Conservation (phyloP, 495 filamentous ascomycete genomes). For the Penicillium chermesinum region DNA sequence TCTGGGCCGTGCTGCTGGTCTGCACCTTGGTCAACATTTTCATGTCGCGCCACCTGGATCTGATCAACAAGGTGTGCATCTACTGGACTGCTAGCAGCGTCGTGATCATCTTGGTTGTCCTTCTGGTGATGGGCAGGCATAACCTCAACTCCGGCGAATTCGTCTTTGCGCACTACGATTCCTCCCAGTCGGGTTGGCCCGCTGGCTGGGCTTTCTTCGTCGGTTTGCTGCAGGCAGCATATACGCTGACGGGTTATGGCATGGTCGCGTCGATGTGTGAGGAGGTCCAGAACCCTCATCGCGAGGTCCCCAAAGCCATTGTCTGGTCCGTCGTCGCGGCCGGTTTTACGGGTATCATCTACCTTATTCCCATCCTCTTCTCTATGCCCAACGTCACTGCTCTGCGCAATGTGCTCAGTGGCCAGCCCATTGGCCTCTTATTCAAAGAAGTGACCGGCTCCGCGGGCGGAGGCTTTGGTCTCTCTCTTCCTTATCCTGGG, state of each 20-base stretch:
- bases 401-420: slow-evolving; percentile 56
- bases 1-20: slow-evolving; percentile 58
- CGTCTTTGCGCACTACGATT: slow-evolving; percentile 60
- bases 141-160: slow-evolving; percentile 45
- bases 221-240: slow-evolving; percentile 56
- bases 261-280: slow-evolving; percentile 55
- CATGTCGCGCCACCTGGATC: slow-evolving; percentile 49
- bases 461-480: slow-evolving; percentile 59
- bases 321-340: slow-evolving; percentile 66
- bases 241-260: slow-evolving; percentile 57
- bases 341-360: slow-evolving; percentile 61
- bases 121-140: slow-evolving; percentile 54
- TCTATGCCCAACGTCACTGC: slow-evolving; percentile 52
- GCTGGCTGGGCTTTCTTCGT: slow-evolving; percentile 60
- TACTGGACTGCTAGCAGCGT: slow-evolving; percentile 61
- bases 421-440: slow-evolving; percentile 36
- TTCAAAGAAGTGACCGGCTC: slow-evolving; percentile 35
- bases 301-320: slow-evolving; percentile 67
- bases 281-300: slow-evolving; percentile 66
- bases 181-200: slow-evolving; percentile 54
- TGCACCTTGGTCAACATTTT: slow-evolving; percentile 57
- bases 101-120: slow-evolving; percentile 53
- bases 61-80: slow-evolving; percentile 65
- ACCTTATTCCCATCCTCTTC: slow-evolving; percentile 62
- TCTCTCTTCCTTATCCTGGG: slow-evolving; percentile 69